Conservation (phyloP, 352 stramenopile species). For the Peronosclerospora sorghi region DNA sequence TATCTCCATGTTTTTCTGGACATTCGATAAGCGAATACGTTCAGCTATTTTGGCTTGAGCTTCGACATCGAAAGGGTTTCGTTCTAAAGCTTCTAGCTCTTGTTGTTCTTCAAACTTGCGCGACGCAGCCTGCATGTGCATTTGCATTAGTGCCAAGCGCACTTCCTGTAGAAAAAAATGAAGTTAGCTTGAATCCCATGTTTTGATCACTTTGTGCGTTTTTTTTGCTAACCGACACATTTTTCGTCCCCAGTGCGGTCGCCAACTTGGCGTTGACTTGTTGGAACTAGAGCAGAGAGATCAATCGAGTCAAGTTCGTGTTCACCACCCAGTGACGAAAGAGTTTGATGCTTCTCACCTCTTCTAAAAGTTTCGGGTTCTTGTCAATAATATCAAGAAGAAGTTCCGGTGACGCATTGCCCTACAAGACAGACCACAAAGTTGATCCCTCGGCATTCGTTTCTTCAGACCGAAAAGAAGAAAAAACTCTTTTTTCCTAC, state of each 20-base stretch:
- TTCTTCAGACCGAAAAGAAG: background rate
- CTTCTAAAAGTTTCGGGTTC: slow-evolving; percentile 54
- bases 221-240: slow-evolving; percentile 37
- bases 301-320: background rate
- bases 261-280: slow-evolving; percentile 52
- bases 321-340: background rate
- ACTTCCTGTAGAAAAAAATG: no score
- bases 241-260: slow-evolving; percentile 52
- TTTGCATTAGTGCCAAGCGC: slow-evolving; percentile 75
- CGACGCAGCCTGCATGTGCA: slow-evolving; percentile 76
- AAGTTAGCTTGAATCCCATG: background rate
- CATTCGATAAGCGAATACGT: slow-evolving; percentile 71
- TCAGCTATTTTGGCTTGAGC: slow-evolving; percentile 79
- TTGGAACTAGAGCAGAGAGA: slow-evolving; percentile 32
- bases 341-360: slow-evolving; percentile 20
- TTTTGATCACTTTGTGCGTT: background rate
- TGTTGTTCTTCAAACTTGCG: slow-evolving; percentile 72
- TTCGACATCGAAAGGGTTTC: slow-evolving; percentile 64
- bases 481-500: slow-evolving; percentile 22
- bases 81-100: slow-evolving; percentile 50
- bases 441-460: background rate
- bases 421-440: slow-evolving; percentile 4
- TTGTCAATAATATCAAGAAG: slow-evolving; percentile 79
- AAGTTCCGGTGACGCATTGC: slow-evolving; percentile 53
- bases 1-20: slow-evolving; percentile 86